A percentile compares a stretch with the other conserved stretches of the same genome.
Evolutionary conservation across 1,284 basidiomycete species (phyloP).

Genomic region (Laetiporus sulphureus): DNA sequence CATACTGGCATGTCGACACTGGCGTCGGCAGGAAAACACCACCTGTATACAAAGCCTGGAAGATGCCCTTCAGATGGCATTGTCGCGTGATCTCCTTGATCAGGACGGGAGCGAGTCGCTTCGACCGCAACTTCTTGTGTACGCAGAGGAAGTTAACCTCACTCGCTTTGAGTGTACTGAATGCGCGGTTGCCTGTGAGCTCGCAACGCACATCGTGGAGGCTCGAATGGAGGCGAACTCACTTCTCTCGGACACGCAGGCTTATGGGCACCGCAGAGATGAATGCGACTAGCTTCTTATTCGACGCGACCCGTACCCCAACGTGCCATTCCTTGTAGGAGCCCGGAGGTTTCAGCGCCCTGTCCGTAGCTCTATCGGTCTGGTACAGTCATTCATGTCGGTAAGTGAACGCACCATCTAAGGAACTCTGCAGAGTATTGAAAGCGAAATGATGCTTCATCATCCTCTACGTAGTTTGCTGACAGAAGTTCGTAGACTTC

Average conservation of each 20-base stretch:
- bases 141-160: slow-evolving; percentile 99
- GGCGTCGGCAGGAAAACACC: slow-evolving; percentile 90
- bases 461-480: slow-evolving; percentile 95
- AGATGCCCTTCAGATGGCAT: slow-evolving; percentile 84
- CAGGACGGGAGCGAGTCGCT: slow-evolving; percentile 91
- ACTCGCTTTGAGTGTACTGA: slow-evolving; percentile 63
- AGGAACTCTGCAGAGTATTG: slow-evolving; percentile 95
- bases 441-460: slow-evolving; percentile 93
- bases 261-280: slow-evolving; percentile 92
- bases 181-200: background rate
- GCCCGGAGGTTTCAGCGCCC: slow-evolving; percentile 93
- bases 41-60: slow-evolving; percentile 97
- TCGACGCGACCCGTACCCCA: slow-evolving; percentile 87
- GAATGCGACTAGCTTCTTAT: slow-evolving; percentile 94
- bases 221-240: slow-evolving; percentile 1
- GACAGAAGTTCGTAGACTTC: slow-evolving; percentile 93
- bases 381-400: background rate
- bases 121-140: slow-evolving; percentile 96
- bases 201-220: background rate
- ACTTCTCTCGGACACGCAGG: slow-evolving; percentile 78
- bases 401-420: slow-evolving; percentile 60
- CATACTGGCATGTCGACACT: slow-evolving; percentile 73
- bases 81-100: slow-evolving; percentile 98
- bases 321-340: slow-evolving; percentile 94
- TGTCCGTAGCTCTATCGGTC: slow-evolving; percentile 28